Conservation (phyloP, 2,329 filamentous ascomycete species). For the Biscogniauxia marginata region DNA sequence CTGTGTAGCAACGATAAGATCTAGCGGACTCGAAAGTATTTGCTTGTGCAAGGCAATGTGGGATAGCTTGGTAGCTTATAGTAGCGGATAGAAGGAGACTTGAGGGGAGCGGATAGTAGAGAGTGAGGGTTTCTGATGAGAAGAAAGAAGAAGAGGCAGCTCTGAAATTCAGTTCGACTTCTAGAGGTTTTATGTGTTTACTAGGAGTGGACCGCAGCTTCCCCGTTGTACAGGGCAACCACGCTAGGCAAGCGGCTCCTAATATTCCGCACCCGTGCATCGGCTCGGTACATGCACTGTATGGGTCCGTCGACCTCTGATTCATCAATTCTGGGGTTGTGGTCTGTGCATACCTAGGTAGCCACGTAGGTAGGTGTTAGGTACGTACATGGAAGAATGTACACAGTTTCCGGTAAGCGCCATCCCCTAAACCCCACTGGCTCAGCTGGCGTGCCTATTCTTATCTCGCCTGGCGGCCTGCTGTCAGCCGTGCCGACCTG, state of each 20-base stretch:
- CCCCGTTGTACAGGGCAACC: conserved; percentile 26
- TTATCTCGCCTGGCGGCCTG: not conserved
- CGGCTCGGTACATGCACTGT: not conserved
- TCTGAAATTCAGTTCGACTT: conserved; percentile 11
- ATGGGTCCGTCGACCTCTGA: not conserved
- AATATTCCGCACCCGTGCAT: not conserved
- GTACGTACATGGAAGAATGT: no score
- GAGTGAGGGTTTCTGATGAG: conserved; percentile 24
- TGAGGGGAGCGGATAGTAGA: conserved; percentile 17
- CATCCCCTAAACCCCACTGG: not conserved
- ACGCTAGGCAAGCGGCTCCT: not conserved
- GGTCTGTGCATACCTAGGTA: no score
- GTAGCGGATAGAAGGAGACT: conserved; percentile 12
- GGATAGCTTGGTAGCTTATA: conserved; percentile 23
- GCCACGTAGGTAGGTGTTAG: no score
- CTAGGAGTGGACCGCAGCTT: conserved; percentile 25
- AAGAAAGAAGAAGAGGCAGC: conserved; percentile 17
- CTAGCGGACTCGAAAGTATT: conserved; percentile 42
- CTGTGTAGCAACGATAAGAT: conserved; percentile 44
- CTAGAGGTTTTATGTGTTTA: conserved; percentile 28
- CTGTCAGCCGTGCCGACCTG: not conserved
- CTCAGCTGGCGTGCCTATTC: not conserved
- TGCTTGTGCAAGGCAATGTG: conserved; percentile 33
- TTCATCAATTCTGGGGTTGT: not conserved
- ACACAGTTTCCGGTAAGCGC: no score